Conservation (phyloP, 495 filamentous ascomycete genomes). For the Hamigera avellanea region DNA sequence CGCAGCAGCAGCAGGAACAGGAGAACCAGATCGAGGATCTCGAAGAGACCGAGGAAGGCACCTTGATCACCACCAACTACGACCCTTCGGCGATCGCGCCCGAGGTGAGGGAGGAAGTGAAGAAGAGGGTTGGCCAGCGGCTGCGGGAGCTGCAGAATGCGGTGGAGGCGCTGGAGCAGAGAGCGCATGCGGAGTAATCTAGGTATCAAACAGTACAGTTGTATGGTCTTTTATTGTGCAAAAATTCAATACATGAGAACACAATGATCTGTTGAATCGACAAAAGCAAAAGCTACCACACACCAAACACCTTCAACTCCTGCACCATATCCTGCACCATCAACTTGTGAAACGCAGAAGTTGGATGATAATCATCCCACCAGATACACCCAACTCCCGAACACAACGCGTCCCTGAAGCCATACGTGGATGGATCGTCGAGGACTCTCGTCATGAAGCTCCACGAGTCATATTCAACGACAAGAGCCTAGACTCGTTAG, state of each 20-base stretch:
- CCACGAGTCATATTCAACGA: constrained; percentile 6
- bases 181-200: constrained; percentile 22
- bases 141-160: constrained; percentile 32
- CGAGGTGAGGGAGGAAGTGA: constrained; percentile 24
- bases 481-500: background rate
- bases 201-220: too few species aligned
- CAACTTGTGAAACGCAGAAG: constrained; percentile 2
- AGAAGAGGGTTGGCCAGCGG: constrained; percentile 28
- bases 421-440: constrained; percentile 29
- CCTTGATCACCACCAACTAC: constrained; percentile 18
- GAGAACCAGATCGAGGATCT: constrained; percentile 2
- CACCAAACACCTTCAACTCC: too few species aligned
- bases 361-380: constrained; percentile 10
- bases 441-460: constrained; percentile 30
- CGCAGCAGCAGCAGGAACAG: constrained; percentile 1
- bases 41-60: constrained; percentile 2
- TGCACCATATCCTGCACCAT: too few species aligned
- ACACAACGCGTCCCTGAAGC: constrained; percentile 6
- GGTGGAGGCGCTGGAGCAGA: constrained; percentile 30
- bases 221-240: too few species aligned
- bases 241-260: too few species aligned
- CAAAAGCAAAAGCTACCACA: too few species aligned
- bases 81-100: constrained; percentile 18
- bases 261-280: too few species aligned
- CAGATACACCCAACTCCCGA: constrained; percentile 8